A percentile compares a stretch with the other conserved stretches of the same genome.
Conservation (phyloP, 1,284 basidiomycete species). For the Peniophora sp. region DNA sequence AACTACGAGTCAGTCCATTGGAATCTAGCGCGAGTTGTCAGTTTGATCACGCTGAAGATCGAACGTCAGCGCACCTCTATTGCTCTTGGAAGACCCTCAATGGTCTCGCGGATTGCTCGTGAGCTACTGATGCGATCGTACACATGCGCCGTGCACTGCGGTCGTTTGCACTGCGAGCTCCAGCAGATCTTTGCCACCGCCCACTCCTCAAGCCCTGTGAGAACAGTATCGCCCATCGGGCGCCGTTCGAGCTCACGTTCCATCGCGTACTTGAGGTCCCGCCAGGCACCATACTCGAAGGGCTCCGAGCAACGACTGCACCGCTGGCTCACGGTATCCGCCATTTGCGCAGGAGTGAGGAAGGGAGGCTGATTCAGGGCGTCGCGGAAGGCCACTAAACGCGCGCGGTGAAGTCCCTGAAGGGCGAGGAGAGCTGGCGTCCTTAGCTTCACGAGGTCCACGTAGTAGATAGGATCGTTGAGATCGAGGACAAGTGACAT, state of each 20-base stretch:
- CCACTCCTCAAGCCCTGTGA: conserved; percentile 44
- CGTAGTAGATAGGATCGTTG: conserved; percentile 34
- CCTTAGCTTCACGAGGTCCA: conserved; percentile 37
- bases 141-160: conserved; percentile 36
- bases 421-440: conserved; percentile 43
- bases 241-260: conserved; percentile 48
- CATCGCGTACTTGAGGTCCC: conserved; percentile 50
- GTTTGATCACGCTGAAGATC: neutral
- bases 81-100: conserved; percentile 39
- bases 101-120: conserved; percentile 43
- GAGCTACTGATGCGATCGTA: conserved; percentile 51
- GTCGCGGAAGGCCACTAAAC: conserved; percentile 38
- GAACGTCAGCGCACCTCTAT: conserved; percentile 16
- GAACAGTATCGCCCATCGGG: conserved; percentile 49
- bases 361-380: conserved; percentile 51
- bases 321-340: conserved; percentile 31
- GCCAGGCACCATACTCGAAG: conserved; percentile 54
- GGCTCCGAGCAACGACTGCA: conserved; percentile 37
- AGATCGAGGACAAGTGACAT: conserved; percentile 41
- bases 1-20: neutral
- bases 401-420: conserved; percentile 40
- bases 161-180: conserved; percentile 41
- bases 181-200: conserved; percentile 50
- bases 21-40: conserved; percentile 1
- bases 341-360: conserved; percentile 32